phyloP scores from a whole-genome alignment of 441 rosid genomes.

The Rhodomyrtus psidioides region DNA sequence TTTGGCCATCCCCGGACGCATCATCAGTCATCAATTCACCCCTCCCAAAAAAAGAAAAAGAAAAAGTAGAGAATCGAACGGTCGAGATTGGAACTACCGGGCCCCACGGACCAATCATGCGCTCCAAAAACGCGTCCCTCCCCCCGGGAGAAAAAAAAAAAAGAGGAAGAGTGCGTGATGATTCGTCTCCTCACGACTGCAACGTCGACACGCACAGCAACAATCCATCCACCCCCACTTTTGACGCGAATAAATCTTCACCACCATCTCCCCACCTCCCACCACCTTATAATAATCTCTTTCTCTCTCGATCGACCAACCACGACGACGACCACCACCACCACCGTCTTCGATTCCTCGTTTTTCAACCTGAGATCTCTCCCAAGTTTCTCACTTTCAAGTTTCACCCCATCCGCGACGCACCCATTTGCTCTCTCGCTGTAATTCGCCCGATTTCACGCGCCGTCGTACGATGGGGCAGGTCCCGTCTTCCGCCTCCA shows the following conservation, averaged over 20 bases:
- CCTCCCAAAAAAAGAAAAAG: rapidly evolving
- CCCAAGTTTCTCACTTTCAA: not conserved
- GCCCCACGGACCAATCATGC: not conserved
- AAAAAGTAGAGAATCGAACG: not conserved
- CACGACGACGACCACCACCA: not conserved
- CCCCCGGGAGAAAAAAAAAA: rapidly evolving
- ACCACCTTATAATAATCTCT: not conserved
- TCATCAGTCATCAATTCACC: not conserved
- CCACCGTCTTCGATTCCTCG: not conserved
- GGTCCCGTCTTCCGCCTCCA: slow-evolving; percentile 25
- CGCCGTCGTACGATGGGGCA: slow-evolving; percentile 49
- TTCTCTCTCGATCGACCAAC: not conserved
- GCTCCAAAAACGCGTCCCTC: not conserved
- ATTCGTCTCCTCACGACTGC: not conserved
- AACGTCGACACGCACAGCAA: not conserved
- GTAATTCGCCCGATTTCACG: not conserved
- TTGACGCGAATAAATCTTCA: not conserved
- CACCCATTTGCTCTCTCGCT: not conserved
- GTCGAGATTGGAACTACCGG: not conserved
- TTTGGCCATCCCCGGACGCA: not conserved
- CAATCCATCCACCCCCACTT: not conserved
- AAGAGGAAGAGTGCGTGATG: not conserved
- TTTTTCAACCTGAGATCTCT: not conserved
- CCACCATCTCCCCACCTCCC: not conserved
- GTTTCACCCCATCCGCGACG: not conserved